Conservation (phyloP, 331 rosid genomes). For the Pyracantha coccinea region DNA sequence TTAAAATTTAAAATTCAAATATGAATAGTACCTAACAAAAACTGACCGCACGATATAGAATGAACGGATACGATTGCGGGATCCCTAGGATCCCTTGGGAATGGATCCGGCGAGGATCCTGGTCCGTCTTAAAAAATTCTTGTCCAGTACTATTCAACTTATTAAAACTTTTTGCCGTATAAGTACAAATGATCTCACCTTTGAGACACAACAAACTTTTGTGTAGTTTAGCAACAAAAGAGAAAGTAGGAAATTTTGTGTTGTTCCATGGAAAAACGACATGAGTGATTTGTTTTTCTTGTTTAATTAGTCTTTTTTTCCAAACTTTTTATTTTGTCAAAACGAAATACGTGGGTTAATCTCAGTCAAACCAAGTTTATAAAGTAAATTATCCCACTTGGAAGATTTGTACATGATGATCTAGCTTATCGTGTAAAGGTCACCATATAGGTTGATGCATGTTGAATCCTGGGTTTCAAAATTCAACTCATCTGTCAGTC, state of each 20-base stretch:
- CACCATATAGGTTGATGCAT: not conserved
- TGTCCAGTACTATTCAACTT: not conserved
- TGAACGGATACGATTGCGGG: no score
- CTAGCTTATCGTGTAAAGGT: not conserved
- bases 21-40: no score
- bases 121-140: not conserved
- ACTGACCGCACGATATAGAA: no score
- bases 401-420: conserved; percentile 1
- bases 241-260: not conserved
- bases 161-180: not conserved
- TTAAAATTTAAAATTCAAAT: no score
- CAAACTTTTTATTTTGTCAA: not conserved
- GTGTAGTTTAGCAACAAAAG: not conserved
- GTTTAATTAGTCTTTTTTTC: not conserved
- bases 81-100: no score
- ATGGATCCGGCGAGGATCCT: no score
- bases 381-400: conserved; percentile 9
- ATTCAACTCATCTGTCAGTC: no score
- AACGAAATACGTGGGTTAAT: not conserved
- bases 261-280: not conserved
- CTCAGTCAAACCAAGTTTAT: conserved; percentile 25
- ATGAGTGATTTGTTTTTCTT: not conserved
- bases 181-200: not conserved
- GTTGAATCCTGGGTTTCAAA: no score
- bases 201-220: not conserved